Percentiles rank a stretch among this genome's conserved stretches.
Conservation (phyloP, 805 yeast genomes). For the Yarrowia divulgata region DNA sequence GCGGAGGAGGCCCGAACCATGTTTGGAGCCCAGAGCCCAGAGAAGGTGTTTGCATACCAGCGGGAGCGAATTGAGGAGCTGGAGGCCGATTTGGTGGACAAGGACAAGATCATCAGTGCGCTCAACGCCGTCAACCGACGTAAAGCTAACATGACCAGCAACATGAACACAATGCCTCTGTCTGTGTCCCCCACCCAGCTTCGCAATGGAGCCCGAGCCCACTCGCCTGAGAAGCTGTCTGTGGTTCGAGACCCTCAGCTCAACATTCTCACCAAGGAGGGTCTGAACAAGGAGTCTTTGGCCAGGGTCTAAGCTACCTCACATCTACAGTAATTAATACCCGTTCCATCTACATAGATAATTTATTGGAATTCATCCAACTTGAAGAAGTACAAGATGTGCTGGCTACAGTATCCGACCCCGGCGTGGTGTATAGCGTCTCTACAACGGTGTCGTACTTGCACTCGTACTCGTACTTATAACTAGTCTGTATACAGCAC, state of each 20-base stretch:
- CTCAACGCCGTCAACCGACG: conserved; percentile 69
- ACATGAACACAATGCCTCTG: conserved; percentile 30
- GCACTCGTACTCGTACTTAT: too few relatives aligned
- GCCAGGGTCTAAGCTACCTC: neutral
- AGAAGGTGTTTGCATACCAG: conserved; percentile 59
- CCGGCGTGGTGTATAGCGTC: too few relatives aligned
- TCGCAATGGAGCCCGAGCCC: conserved; percentile 5
- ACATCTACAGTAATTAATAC: conserved; percentile 24
- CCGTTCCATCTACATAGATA: conserved; percentile 25
- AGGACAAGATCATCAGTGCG: conserved; percentile 80
- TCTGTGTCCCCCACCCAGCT: conserved; percentile 35
- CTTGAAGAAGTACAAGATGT: too few relatives aligned
- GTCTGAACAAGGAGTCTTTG: conserved; percentile 16
- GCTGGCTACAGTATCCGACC: too few relatives aligned
- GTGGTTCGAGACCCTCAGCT: conserved; percentile 30
- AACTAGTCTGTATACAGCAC: too few relatives aligned
- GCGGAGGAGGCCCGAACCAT: conserved; percentile 41
- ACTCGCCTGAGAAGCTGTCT: conserved; percentile 19
- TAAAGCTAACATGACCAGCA: conserved; percentile 52
- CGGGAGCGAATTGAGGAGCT: conserved; percentile 73
- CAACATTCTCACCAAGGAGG: conserved; percentile 26
- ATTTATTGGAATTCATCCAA: conserved; percentile 9
- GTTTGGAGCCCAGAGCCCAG: conserved; percentile 42
- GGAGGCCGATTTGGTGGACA: conserved; percentile 67
- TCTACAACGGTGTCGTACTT: too few relatives aligned